A percentile compares a stretch with the other conserved stretches of the same genome.
Conservation (phyloP, 352 stramenopile genomes). For the Phytophthora idaei region DNA sequence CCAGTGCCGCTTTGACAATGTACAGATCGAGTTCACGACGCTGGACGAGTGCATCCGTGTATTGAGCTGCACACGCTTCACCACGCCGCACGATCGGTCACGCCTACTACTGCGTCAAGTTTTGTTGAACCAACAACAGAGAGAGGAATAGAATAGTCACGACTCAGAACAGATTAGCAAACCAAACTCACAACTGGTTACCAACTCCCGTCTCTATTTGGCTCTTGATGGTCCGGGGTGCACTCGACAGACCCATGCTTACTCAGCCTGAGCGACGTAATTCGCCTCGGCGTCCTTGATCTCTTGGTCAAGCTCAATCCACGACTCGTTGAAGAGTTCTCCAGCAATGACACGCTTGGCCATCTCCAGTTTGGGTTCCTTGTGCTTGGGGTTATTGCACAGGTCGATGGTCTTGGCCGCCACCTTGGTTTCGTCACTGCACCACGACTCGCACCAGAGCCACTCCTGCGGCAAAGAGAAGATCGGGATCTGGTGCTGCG, state of each 20-base stretch:
- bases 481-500: constrained; percentile 95
- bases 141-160: constrained; percentile 22
- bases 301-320: constrained; percentile 98
- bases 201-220: constrained; percentile 21
- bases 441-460: constrained; percentile 99
- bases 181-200: constrained; percentile 19
- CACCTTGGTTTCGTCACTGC: constrained; percentile 97
- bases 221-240: constrained; percentile 13
- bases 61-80: constrained; percentile 49
- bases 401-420: constrained; percentile 99
- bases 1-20: constrained; percentile 75
- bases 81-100: constrained; percentile 33
- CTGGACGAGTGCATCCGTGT: constrained; percentile 73
- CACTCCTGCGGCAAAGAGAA: constrained; percentile 98
- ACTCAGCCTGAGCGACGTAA: constrained; percentile 15
- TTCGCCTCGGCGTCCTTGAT: constrained; percentile 83
- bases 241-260: constrained; percentile 12
- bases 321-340: constrained; percentile 97
- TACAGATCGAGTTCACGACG: constrained; percentile 80
- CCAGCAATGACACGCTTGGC: constrained; percentile 98
- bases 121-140: constrained; percentile 28
- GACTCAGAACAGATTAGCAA: constrained; percentile 11
- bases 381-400: constrained; percentile 99
- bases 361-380: constrained; percentile 99
- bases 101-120: constrained; percentile 29